Conservation (phyloP, 345 rosid species). For the Brassica nigra region DNA sequence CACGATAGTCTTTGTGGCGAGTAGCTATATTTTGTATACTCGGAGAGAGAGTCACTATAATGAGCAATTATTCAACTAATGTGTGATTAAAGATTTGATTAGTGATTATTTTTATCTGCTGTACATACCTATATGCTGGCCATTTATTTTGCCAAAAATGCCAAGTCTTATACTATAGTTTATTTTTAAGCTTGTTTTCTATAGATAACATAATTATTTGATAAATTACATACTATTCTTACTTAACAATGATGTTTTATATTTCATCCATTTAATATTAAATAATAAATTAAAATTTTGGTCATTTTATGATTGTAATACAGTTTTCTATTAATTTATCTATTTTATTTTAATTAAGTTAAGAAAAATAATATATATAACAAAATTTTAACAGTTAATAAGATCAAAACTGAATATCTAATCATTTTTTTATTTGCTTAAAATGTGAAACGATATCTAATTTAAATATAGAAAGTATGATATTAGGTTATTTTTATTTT, state of each 20-base stretch:
- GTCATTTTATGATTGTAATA: too few species aligned
- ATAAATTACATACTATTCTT: background rate
- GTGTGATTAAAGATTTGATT: conserved; percentile 18
- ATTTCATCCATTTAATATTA: too few species aligned
- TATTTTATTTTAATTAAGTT: too few species aligned
- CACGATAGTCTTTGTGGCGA: background rate
- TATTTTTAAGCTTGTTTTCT: background rate
- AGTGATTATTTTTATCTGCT: background rate
- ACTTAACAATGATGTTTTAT: background rate
- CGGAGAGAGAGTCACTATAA: background rate
- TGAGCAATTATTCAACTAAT: conserved; percentile 16
- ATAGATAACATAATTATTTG: background rate
- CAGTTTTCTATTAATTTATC: too few species aligned
- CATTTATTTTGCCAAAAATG: background rate
- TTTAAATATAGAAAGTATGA: background rate
- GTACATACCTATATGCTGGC: background rate
- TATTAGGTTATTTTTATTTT: background rate
- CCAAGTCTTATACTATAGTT: background rate
- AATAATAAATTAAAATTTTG: too few species aligned
- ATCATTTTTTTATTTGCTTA: too few species aligned
- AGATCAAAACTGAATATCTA: too few species aligned
- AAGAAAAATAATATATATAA: too few species aligned
- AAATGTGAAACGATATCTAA: too few species aligned
- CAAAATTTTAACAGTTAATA: too few species aligned
- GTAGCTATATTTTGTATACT: background rate